phyloP scores from a whole-genome alignment of 768 basidiomycete species.

The Pulveroboletus sp. region DNA sequence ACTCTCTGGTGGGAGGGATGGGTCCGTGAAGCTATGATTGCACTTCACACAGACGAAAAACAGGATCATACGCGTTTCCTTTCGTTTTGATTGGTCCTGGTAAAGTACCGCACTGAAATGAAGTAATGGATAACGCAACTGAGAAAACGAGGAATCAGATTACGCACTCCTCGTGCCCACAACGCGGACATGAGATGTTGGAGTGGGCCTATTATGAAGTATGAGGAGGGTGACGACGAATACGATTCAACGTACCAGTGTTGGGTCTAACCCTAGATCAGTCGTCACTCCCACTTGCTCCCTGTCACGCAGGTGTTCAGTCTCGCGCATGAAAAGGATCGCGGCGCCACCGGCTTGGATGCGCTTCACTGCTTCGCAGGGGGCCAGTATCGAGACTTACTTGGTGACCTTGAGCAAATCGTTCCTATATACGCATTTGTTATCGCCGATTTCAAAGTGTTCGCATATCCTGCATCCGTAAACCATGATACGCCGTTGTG shows the following conservation, averaged over 20 bases:
- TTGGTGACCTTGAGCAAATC: constrained; percentile 91
- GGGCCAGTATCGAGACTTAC: constrained; percentile 40
- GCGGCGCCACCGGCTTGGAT: constrained; percentile 10
- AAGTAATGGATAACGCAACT: constrained; percentile 3
- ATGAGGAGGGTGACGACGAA: background rate
- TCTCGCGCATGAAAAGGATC: background rate
- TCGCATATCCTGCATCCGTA: constrained; percentile 89
- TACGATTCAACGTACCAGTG: constrained; percentile 50
- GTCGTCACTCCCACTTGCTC: constrained; percentile 91
- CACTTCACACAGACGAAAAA: constrained; percentile 89
- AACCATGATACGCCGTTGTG: constrained; percentile 76
- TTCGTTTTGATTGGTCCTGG: constrained; percentile 96
- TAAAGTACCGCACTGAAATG: constrained; percentile 80
- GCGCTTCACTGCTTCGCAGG: background rate
- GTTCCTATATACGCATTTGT: constrained; percentile 89
- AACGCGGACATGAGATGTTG: constrained; percentile 77
- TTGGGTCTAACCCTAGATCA: constrained; percentile 85
- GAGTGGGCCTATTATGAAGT: constrained; percentile 62
- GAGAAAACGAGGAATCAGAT: background rate
- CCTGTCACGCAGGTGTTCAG: constrained; percentile 38
- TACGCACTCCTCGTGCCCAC: constrained; percentile 79
- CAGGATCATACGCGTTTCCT: constrained; percentile 91
- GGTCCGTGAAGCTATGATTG: constrained; percentile 70
- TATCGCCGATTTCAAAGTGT: constrained; percentile 80
- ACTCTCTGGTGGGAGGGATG: constrained; percentile 48